Conservation (phyloP, 1,139 yeast species). For the Saccharomyces hybrid region DNA sequence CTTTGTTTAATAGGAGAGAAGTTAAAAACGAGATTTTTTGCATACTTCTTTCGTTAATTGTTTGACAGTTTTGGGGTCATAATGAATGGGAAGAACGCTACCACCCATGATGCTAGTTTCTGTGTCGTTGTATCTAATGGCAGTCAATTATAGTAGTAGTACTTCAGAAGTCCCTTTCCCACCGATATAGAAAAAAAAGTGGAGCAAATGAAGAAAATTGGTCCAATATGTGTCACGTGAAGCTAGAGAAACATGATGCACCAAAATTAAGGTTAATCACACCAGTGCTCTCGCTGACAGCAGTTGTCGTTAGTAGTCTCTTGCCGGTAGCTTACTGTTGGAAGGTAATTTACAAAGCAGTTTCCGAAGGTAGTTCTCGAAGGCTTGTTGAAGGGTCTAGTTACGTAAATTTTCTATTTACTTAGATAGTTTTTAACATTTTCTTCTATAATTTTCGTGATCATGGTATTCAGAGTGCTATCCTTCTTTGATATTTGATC, state of each 20-base stretch:
- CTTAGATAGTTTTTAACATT: constrained; percentile 16
- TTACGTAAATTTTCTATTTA: background rate
- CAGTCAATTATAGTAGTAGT: background rate
- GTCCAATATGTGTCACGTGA: background rate
- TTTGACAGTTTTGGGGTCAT: constrained; percentile 31
- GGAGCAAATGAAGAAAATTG: background rate
- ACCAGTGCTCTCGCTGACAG: too few species aligned
- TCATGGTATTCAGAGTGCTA: constrained; percentile 18
- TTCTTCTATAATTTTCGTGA: constrained; percentile 22
- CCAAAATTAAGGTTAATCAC: too few species aligned
- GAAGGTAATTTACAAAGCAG: too few species aligned
- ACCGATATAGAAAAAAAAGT: background rate
- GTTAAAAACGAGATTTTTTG: background rate
- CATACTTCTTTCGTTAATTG: constrained; percentile 25
- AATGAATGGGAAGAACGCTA: constrained; percentile 31
- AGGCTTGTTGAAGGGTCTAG: too few species aligned
- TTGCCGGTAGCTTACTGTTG: too few species aligned
- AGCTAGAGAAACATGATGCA: background rate
- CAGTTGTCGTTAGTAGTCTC: too few species aligned
- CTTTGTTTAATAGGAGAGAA: too few species aligned
- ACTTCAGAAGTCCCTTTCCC: background rate
- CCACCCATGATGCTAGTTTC: constrained; percentile 13
- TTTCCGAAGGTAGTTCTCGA: too few species aligned
- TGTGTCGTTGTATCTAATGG: background rate
- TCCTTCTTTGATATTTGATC: constrained; percentile 44